These are phyloP conservation scores for Coemansia sp. DNA, from an alignment of 192 early-diverging fungal species.

Conservation along the genomic window DNA sequence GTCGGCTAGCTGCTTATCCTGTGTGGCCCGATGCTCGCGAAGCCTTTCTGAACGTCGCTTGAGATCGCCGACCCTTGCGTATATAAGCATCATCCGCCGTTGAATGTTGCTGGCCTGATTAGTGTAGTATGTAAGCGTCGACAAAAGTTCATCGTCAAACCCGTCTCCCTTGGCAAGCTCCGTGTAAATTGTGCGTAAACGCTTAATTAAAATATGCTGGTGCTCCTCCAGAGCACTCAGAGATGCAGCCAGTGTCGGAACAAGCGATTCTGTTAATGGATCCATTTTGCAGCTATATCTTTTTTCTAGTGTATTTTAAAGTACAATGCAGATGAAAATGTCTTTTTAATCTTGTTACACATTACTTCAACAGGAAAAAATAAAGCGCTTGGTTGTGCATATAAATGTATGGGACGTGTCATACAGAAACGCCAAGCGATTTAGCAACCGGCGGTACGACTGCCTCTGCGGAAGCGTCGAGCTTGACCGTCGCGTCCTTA, in stretches of 20 bases:
- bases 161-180: slow-evolving; percentile 15
- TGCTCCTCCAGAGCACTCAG: slow-evolving; percentile 29
- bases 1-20: slow-evolving; percentile 26
- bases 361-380: background rate
- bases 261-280: slow-evolving; percentile 10
- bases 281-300: slow-evolving; percentile 10
- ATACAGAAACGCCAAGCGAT: slow-evolving; percentile 5
- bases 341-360: background rate
- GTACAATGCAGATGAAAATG: background rate
- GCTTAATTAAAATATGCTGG: slow-evolving; percentile 20
- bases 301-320: background rate
- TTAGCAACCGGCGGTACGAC: slow-evolving; percentile 23
- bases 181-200: slow-evolving; percentile 15
- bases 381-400: background rate
- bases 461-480: slow-evolving; percentile 33
- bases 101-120: slow-evolving; percentile 33
- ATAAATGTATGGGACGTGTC: background rate
- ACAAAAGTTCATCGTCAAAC: slow-evolving; percentile 22
- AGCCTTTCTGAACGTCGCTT: slow-evolving; percentile 39
- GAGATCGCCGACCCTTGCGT: slow-evolving; percentile 25
- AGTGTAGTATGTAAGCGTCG: slow-evolving; percentile 36
- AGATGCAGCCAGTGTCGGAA: slow-evolving; percentile 21
- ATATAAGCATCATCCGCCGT: slow-evolving; percentile 42
- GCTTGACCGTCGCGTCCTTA: slow-evolving; percentile 25
- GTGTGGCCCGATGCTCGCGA: slow-evolving; percentile 26